Base-by-base conservation (phyloP, 208 protist genomes). In the Leishmania tropica region DNA sequence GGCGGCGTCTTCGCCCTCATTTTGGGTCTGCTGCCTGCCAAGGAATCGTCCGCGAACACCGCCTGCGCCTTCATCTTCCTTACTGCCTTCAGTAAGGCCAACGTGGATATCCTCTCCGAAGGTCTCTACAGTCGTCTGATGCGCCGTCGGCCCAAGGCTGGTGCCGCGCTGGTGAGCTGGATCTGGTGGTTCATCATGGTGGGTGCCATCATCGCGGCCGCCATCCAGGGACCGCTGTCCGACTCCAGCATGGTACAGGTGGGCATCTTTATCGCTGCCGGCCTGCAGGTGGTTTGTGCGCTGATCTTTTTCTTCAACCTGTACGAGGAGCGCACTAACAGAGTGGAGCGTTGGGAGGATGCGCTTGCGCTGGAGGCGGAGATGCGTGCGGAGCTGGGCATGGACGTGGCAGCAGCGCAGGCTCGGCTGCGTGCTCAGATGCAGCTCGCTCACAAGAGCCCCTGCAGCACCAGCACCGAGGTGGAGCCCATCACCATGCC, bases 81-180 rank as follows among this genome's bases (percentile, higher is more conserved):
- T 21, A 86, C 80, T 11, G 78, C 75, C 31, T 92, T 88, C 76
- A 72, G 85, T 53, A 92, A 88, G 79, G 87, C 89, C 1, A 93
- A 90, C 79, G 81, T 96, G 42, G 93, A 96, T 75, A 93, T 94
- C 70, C 87, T 96, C 6, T 90, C 89, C 1, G 84, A 96, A 75
- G 93, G 91, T 28, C 85, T 92, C 75, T 96, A 96, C 90, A 95
- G 88, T 62, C 88, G 89, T 40, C 68, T 93, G 75, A 90, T 96
- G 68, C 89, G 88, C 54, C 75, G 81, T 53, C 40, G 80, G 31
- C 93, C 91, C n/a, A 70, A 78, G 72, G 79, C 84, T 40, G 90
- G 91, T 17, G 76, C 88, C 0, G 58, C 88, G 6, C 77, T 96
- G 5, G 89, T 96, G 31, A 93, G 87, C 58, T 95, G 88, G 83